Evolutionary conservation across 306 rosid genomes (phyloP), one percentile per base, ranked within the genome.

Genomic region (Quercus robur): DNA sequence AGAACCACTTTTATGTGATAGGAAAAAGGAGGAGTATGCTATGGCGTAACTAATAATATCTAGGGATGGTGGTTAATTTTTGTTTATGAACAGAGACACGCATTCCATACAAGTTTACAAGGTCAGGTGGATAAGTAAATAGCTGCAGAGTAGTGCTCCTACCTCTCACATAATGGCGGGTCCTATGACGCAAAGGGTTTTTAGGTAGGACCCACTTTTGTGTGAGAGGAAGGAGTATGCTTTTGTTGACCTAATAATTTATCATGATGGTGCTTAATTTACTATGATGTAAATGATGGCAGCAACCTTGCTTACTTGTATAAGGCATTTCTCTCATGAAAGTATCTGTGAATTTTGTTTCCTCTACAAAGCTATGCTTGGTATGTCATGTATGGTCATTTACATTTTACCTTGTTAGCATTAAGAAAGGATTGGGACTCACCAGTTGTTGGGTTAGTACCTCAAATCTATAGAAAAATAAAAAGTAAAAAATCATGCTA

Each of bases 381-480:
- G 75, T 58, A 81, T 78, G 71, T 31, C 30, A 66, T 75, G 70
- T 68, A 44, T 57, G 28, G 63, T 46, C 54, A 46, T 31, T 71
- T 51, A 20, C 55, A 23, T 77, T 55, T 77, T 58, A 9, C 81
- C 84, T 76, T 76, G 81, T 78, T 57, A 81, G 78, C 75, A 51
- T 84, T 28, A 67, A 63, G 71, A 80, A 81, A 38, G 82, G 84
- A 73, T 77, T 79, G 85, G 41, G 67, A 88, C 44, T 71, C 83
- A 80, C 46, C 73, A 59, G 80, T 44, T 80, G 71, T 41, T 74
- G 71, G 56, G 64, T 80, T 49, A 78, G 56, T 70, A 75, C 81
- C 75, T 70, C 20, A 75, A 57, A 51, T 67, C 77, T 76, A 19
- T 78, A 49, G 14, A 49, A 49, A 49, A 49, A 41, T 41, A 41